Conservation (phyloP, 2,329 filamentous ascomycete species). For the Alternaria conjuncta region DNA sequence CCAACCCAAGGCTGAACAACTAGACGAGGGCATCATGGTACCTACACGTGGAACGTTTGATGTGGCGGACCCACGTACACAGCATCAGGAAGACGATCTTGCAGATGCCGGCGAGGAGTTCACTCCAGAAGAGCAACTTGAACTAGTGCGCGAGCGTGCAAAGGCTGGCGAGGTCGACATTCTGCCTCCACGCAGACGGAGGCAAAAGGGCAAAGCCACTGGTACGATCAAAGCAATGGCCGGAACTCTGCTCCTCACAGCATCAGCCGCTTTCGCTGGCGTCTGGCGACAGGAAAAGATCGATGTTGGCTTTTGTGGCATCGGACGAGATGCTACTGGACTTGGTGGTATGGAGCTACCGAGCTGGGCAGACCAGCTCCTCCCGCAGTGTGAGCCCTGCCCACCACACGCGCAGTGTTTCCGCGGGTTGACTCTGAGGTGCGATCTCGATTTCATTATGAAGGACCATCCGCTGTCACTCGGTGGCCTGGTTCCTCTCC, state of each 20-base stretch:
- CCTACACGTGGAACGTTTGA: slow-evolving; percentile 66
- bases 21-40: slow-evolving; percentile 61
- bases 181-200: slow-evolving; percentile 46
- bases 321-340: slow-evolving; percentile 67
- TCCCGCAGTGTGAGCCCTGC: slow-evolving; percentile 88
- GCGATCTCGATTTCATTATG: slow-evolving; percentile 86
- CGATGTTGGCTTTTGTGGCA: slow-evolving; percentile 92
- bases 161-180: slow-evolving; percentile 61
- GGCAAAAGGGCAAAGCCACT: slow-evolving; percentile 48
- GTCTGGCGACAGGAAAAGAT: slow-evolving; percentile 96
- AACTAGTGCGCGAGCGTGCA: slow-evolving; percentile 73
- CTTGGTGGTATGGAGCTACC: slow-evolving; percentile 71
- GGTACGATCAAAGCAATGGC: slow-evolving; percentile 68
- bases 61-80: slow-evolving; percentile 57
- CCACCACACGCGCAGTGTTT: slow-evolving; percentile 91
- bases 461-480: slow-evolving; percentile 84
- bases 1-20: slow-evolving; percentile 51
- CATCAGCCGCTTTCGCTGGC: slow-evolving; percentile 74
- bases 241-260: slow-evolving; percentile 71
- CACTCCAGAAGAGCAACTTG: slow-evolving; percentile 83
- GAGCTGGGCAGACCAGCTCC: slow-evolving; percentile 71
- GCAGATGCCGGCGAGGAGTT: slow-evolving; percentile 87
- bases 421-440: slow-evolving; percentile 75
- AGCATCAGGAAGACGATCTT: slow-evolving; percentile 49
- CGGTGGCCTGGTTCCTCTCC: slow-evolving; percentile 79